These are phyloP conservation scores for Leishmania guyanensis DNA, from an alignment of 208 protist species.

Conservation along the genomic window DNA sequence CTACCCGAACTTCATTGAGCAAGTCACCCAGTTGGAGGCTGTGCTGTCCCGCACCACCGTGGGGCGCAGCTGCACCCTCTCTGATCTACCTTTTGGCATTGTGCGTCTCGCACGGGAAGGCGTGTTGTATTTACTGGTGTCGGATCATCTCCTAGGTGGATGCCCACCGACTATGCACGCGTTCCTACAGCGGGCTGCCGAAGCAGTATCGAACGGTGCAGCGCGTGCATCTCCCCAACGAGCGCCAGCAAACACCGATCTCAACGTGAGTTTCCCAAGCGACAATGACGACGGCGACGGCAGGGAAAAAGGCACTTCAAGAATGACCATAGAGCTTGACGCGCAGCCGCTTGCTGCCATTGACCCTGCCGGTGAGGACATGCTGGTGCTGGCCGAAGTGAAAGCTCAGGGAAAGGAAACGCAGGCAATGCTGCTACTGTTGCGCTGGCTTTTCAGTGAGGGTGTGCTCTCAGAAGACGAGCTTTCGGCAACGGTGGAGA, in stretches of 20 bases:
- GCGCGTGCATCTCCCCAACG: neutral
- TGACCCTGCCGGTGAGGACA: neutral
- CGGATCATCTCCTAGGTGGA: constrained; percentile 63
- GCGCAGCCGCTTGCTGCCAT: constrained; percentile 1
- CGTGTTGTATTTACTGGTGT: constrained; percentile 68
- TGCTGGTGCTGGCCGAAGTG: neutral
- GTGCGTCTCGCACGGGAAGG: constrained; percentile 53
- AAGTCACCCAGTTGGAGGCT: constrained; percentile 26
- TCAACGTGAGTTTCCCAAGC: constrained; percentile 27
- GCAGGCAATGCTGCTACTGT: constrained; percentile 44
- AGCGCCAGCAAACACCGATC: constrained; percentile 1
- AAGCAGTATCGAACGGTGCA: neutral
- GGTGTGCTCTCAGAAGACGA: constrained; percentile 31
- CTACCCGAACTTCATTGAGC: constrained; percentile 38
- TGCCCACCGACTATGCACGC: constrained; percentile 78
- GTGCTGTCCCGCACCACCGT: constrained; percentile 31
- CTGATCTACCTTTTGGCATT: constrained; percentile 42
- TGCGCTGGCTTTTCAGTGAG: constrained; percentile 50
- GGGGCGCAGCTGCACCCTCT: constrained; percentile 28
- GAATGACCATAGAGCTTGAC: neutral
- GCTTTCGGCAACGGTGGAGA: constrained; percentile 31
- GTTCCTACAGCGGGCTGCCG: constrained; percentile 43
- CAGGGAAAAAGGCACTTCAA: neutral
- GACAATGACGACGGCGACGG: neutral
- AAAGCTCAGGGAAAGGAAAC: neutral